Conservation (phyloP, 73 alveolate genomes). For the Paramecium sexaurelia region DNA sequence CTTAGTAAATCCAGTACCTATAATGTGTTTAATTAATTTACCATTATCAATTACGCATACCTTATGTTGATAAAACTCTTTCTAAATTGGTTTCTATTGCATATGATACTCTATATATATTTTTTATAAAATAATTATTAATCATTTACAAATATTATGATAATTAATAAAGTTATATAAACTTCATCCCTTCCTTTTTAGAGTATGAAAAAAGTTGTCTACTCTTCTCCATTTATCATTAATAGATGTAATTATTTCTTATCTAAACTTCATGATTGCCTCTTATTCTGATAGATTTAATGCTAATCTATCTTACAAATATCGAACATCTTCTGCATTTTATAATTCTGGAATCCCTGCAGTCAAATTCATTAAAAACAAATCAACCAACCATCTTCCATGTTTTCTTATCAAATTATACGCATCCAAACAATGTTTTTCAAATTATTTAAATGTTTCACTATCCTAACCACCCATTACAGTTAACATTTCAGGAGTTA, state of each 20-base stretch:
- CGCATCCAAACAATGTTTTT: slow-evolving; percentile 83
- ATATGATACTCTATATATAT: background rate
- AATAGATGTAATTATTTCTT: slow-evolving; percentile 70
- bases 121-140: background rate
- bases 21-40: background rate
- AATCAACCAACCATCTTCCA: slow-evolving; percentile 79
- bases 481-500: slow-evolving; percentile 74
- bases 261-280: slow-evolving; percentile 77
- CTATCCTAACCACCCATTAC: slow-evolving; percentile 91
- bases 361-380: slow-evolving; percentile 88
- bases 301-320: slow-evolving; percentile 67
- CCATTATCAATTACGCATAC: slow-evolving; percentile 69
- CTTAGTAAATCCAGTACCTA: slow-evolving; percentile 90
- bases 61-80: background rate
- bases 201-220: slow-evolving; percentile 69
- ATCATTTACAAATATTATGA: background rate
- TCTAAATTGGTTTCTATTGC: background rate
- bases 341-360: slow-evolving; percentile 95
- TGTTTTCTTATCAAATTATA: slow-evolving; percentile 87
- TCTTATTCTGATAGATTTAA: slow-evolving; percentile 75
- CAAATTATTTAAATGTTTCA: slow-evolving; percentile 74
- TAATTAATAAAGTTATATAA: background rate
- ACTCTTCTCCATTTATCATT: slow-evolving; percentile 70
- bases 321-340: slow-evolving; percentile 78
- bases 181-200: background rate